Evolutionary conservation across 495 filamentous ascomycete species (phyloP).

Genomic region (Aspergillus bridgeri): DNA sequence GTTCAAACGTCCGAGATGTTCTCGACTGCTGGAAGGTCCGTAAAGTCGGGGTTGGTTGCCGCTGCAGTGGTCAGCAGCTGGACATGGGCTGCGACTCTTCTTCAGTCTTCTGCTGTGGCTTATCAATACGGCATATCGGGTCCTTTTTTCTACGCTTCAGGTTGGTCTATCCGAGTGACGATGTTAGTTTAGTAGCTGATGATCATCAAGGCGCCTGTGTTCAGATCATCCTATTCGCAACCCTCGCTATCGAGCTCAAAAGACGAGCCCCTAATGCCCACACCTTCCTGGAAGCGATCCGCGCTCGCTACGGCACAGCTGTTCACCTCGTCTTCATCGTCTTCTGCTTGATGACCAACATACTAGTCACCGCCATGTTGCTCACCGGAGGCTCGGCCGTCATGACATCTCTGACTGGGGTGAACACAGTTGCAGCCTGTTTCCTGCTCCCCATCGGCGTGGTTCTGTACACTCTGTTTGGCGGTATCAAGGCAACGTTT

Average conservation of each 20-base stretch:
- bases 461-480: conserved; percentile 73
- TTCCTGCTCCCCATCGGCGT: conserved; percentile 87
- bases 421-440: conserved; percentile 83
- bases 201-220: conserved; percentile 45
- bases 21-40: conserved; percentile 87
- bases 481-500: conserved; percentile 75
- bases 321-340: conserved; percentile 73
- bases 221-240: conserved; percentile 82
- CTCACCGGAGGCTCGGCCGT: conserved; percentile 89
- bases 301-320: conserved; percentile 56
- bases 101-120: conserved; percentile 83
- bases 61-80: conserved; percentile 93
- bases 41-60: conserved; percentile 92
- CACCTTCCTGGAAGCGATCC: conserved; percentile 78
- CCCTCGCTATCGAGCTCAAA: conserved; percentile 90
- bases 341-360: conserved; percentile 81
- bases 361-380: conserved; percentile 86
- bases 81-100: conserved; percentile 69
- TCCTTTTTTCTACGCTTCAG: conserved; percentile 83
- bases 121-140: conserved; percentile 92
- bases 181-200: neutral
- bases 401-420: conserved; percentile 77
- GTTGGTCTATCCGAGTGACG: conserved; percentile 13
- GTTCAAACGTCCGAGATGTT: conserved; percentile 98
- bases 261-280: conserved; percentile 81